Conservation (phyloP, 169 alveolate species). For the Sarcocystis neurona region DNA sequence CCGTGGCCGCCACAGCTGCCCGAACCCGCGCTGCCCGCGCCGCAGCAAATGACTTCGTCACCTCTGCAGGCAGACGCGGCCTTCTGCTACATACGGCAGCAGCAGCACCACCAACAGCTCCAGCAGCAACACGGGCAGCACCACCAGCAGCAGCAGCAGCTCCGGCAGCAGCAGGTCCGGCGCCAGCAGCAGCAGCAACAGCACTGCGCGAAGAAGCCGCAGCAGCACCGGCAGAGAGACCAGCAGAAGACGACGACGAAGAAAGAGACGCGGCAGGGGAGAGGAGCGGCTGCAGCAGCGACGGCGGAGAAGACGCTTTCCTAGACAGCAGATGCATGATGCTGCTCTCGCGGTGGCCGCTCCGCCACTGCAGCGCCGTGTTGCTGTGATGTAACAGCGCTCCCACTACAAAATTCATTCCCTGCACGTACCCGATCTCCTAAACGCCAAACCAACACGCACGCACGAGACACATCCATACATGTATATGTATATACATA, state of each 20-base stretch:
- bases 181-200: neutral
- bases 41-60: no score
- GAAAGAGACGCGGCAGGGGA: no score
- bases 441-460: neutral
- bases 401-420: constrained; percentile 85
- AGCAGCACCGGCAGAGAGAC: neutral
- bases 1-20: neutral
- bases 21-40: no score
- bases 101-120: no score
- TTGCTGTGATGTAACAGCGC: constrained; percentile 84
- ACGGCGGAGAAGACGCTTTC: no score
- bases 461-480: no score
- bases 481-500: no score
- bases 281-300: no score
- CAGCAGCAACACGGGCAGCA: no score
- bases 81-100: no score
- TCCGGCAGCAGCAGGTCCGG: neutral
- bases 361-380: constrained; percentile 80
- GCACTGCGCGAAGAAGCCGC: neutral
- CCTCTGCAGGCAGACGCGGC: no score
- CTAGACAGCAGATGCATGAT: constrained; percentile 6
- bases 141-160: no score
- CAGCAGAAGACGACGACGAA: neutral
- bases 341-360: neutral
- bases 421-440: constrained; percentile 86